Base-by-base conservation (phyloP, 805 yeast genomes). In the Sugiyamaella lignohabitans region DNA sequence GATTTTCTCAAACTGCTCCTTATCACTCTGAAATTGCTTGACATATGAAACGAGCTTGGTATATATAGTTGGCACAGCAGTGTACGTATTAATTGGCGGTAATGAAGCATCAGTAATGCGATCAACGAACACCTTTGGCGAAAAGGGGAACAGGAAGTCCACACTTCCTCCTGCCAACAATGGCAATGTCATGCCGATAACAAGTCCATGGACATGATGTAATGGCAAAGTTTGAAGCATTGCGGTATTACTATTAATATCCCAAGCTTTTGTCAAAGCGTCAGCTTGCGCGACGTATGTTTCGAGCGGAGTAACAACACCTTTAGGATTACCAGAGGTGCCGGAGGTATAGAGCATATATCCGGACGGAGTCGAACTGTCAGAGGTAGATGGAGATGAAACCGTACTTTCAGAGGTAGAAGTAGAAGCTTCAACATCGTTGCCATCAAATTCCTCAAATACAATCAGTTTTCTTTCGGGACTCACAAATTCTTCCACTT, bases 31-130 rank as follows among this genome's bases (percentile, higher is more conserved):
- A 5, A 58, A 42, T 5, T 47, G 27, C 42, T 57, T 47, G 20
- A 56, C 45, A 38, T 56, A 42, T 22, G 49, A 41, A 10, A 59
- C 52, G 16, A 62, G 44, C 4, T 61, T 50, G 4, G 65, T 50
- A 47, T 62, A 62, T 6, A 62, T 59, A 6, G 66, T 62, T 2
- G 66, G 66, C 6, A 62, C 66, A n/a, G 66, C 66, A 5, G 66
- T 61, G 53, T 55, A 62, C 17, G 65, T 53, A 27, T 62, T 60
- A 46, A 62, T 54, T 1, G 51, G 49, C 3, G 62, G 59, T 23
- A 55, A 48, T 3, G 48, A 6, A n/a, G 50, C 42, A 44, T 58
- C 53, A 32, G 45, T 55, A 14, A 57, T 42, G 17, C 60, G 49
- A 17, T 50, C 45, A 20, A 56, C 50, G 21, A 59, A 55, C 10